Base-by-base conservation (phyloP, 768 basidiomycete genomes). In the Lentinula lateritia region DNA sequence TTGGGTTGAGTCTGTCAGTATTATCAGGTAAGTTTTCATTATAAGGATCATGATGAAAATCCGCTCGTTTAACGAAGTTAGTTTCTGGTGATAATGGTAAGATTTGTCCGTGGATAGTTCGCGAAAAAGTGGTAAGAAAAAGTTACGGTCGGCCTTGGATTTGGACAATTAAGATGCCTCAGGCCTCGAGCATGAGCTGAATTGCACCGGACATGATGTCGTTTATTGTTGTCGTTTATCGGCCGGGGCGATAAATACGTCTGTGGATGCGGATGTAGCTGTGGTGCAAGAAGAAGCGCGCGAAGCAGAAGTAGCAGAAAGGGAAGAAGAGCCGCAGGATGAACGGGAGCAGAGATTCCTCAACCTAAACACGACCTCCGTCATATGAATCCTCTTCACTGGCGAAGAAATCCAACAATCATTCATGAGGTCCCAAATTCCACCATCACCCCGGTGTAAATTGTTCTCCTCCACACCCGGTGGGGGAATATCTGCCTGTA, bases 371-470 rank as follows among this genome's bases (percentile, higher is more conserved):
- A 60, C 61, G 23, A 64, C 60, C 16, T 64, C 57, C 35, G 35
- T 63, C 57, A 70, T 68, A 1, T 13, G 32, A 10, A 65, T 66
- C 32, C 68, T 60, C 15, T 59, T 35, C 8, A 45, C 38, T 9
- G 70, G 67, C 15, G 34, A 32, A 36, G 39, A 50, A 5, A 58
- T 46, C 70, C 70, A 71, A 39, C 70, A 71, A 7, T 45, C 38
- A 4, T 61, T 38, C 41, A 70, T 38, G 5, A 66, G 32, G 8
- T 63, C 61, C 52, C 42, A 42, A 63, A 54, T 28, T 9, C 61
- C 52, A 4, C 60, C 38, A 16, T 53, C 48, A 10, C 46, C 52
- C 38, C 48, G 38, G 9, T 57, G 38, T 35, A 41, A 41, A 20
- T 54, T 48, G 32, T 68, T 41, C n/a, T 60, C 67, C 6, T 66